phyloP scores from a whole-genome alignment of 371 early-diverging fungal genomes.

The Syncephalastrum racemosum region DNA sequence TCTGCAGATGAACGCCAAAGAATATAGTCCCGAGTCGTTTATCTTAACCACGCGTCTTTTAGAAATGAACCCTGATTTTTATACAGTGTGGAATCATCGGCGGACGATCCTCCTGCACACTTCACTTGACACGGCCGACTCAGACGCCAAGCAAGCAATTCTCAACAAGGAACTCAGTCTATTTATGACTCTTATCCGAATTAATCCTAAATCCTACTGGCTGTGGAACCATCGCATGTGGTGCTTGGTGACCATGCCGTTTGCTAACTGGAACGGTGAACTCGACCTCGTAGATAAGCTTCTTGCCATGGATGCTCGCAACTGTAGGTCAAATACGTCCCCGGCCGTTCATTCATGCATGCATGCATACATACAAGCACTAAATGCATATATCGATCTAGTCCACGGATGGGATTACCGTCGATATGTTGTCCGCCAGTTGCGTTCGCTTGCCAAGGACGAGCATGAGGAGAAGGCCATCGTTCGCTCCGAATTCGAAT shows the following conservation, averaged over 20 bases:
- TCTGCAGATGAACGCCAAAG: conserved; percentile 22
- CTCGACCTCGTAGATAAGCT: conserved; percentile 72
- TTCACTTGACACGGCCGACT: conserved; percentile 28
- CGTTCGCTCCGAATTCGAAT: conserved; percentile 71
- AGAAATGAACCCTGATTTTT: conserved; percentile 81
- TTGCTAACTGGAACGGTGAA: conserved; percentile 80
- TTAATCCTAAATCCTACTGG: conserved; percentile 90
- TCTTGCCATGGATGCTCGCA: conserved; percentile 85
- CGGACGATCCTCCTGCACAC: conserved; percentile 57
- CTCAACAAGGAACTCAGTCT: conserved; percentile 63
- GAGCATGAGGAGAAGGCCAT: conserved; percentile 25
- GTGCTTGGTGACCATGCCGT: conserved; percentile 75
- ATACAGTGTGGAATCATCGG: conserved; percentile 91
- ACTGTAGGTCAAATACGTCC: conserved; percentile 70
- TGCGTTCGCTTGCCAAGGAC: conserved; percentile 21
- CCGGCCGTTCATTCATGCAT: too few relatives aligned
- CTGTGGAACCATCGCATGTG: conserved; percentile 95
- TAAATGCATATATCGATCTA: conserved; percentile 19
- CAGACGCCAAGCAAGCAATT: conserved; percentile 14
- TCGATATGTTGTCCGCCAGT: conserved; percentile 68
- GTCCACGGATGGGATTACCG: conserved; percentile 97
- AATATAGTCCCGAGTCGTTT: conserved; percentile 56
- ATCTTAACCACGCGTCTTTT: conserved; percentile 71
- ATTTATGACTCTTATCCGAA: conserved; percentile 61
- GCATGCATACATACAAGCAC: too few relatives aligned